Conservation (phyloP, 805 yeast species). For the Metschnikowia matae region DNA sequence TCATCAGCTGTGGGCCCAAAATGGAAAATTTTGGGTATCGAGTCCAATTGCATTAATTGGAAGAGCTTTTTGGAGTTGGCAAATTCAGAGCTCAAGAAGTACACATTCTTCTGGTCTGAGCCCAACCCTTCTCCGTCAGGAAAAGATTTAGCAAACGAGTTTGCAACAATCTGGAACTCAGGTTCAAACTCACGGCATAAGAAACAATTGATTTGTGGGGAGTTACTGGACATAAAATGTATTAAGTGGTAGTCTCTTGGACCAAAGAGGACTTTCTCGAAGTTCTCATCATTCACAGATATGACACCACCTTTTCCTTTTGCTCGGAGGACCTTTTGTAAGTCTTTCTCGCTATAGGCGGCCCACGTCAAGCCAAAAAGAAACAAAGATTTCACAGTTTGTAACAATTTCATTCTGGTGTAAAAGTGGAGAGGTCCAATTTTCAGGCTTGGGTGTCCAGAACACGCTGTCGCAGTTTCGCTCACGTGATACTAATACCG, state of each 20-base stretch:
- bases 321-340: conserved; percentile 10
- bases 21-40: conserved; percentile 74
- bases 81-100: conserved; percentile 75
- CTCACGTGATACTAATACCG: conserved; percentile 1
- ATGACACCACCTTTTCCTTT: conserved; percentile 12
- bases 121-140: conserved; percentile 36
- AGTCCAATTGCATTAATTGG: conserved; percentile 51
- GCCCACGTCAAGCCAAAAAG: conserved; percentile 14
- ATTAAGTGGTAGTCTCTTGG: conserved; percentile 68
- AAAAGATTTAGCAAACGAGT: conserved; percentile 52
- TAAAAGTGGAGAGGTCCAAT: background rate
- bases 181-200: conserved; percentile 73
- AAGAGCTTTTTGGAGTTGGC: conserved; percentile 51
- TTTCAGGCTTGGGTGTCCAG: conserved; percentile 1
- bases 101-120: conserved; percentile 40
- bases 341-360: conserved; percentile 15
- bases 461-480: conserved; percentile 4
- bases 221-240: conserved; percentile 66
- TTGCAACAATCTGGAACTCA: conserved; percentile 54
- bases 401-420: background rate
- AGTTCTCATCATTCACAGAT: conserved; percentile 57
- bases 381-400: conserved; percentile 5
- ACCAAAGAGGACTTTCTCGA: conserved; percentile 51
- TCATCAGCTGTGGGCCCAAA: conserved; percentile 46
- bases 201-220: conserved; percentile 69